Conservation (phyloP, 179 eudicot genomes). For the Actinidia arguta region DNA sequence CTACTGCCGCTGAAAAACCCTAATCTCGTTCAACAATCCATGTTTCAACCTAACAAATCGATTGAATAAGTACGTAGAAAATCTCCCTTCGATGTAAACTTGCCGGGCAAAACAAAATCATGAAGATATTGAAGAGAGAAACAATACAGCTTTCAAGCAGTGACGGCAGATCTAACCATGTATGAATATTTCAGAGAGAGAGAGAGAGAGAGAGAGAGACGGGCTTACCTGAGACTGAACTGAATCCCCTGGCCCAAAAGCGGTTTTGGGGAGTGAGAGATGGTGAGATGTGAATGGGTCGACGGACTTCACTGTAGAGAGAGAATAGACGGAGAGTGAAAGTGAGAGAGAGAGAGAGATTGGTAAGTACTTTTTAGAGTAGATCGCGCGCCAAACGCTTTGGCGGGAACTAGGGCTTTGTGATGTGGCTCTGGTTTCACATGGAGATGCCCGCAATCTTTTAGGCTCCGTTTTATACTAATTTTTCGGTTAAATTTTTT, state of each 20-base stretch:
- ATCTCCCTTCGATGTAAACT: neutral
- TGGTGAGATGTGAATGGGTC: neutral
- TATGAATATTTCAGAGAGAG: neutral
- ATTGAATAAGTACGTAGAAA: neutral
- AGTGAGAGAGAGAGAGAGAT: neutral
- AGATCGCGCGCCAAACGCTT: slow-evolving; percentile 17
- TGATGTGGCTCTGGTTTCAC: too few relatives aligned
- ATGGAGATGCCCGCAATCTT: too few relatives aligned
- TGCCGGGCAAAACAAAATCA: neutral
- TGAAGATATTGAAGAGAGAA: neutral
- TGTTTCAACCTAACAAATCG: neutral
- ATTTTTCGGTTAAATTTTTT: too few relatives aligned
- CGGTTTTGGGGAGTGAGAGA: neutral
- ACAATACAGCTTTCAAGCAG: neutral
- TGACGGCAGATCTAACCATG: neutral
- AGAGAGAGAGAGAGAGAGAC: neutral
- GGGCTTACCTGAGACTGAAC: slow-evolving; percentile 13
- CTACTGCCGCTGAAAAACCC: neutral
- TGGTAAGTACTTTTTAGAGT: too few relatives aligned
- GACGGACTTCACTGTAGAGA: neutral
- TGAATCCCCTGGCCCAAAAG: neutral
- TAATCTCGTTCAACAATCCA: neutral
- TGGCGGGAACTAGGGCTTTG: slow-evolving; percentile 20
- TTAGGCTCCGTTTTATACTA: too few relatives aligned
- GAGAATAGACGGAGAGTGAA: neutral